phyloP scores from a whole-genome alignment of 768 basidiomycete species.

The Leccinellum albellum region DNA sequence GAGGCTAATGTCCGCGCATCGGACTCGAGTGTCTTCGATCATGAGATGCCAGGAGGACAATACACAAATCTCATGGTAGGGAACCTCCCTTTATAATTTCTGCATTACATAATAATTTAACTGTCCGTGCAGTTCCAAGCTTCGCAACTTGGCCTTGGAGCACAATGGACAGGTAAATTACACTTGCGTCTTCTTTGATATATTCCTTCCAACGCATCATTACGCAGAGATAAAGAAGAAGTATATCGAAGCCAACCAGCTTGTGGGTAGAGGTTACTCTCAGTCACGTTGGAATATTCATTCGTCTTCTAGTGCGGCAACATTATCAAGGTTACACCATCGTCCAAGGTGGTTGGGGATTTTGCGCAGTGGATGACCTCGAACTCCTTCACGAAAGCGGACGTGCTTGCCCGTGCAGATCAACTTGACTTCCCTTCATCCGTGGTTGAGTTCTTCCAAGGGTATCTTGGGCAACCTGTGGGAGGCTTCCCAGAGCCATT shows the following conservation, averaged over 20 bases:
- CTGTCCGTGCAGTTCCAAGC: constrained; percentile 82
- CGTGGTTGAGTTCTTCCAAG: constrained; percentile 98
- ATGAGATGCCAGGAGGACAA: constrained; percentile 99
- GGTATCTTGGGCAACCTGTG: constrained; percentile 95
- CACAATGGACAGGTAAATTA: constrained; percentile 81
- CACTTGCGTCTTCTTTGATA: constrained; percentile 5
- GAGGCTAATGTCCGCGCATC: constrained; percentile 97
- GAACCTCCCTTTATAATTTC: constrained; percentile 10
- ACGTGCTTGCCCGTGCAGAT: constrained; percentile 83
- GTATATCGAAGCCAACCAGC: constrained; percentile 95
- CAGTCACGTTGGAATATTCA: background rate
- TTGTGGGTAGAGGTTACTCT: constrained; percentile 50
- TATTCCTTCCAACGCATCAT: constrained; percentile 5
- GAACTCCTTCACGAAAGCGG: constrained; percentile 82
- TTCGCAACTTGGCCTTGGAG: constrained; percentile 91
- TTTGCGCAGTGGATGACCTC: constrained; percentile 99
- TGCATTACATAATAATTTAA: constrained; percentile 19
- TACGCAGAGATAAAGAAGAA: constrained; percentile 89
- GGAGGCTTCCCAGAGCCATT: constrained; percentile 99
- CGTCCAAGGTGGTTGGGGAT: constrained; percentile 98
- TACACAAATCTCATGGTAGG: constrained; percentile 90
- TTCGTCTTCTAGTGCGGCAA: constrained; percentile 73
- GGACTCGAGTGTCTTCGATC: constrained; percentile 97
- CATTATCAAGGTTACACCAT: constrained; percentile 98
- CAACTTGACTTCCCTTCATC: constrained; percentile 96